Evolutionary conservation across 2,329 filamentous ascomycete species (phyloP).

Genomic region (Aspergillus puulaauensis): DNA sequence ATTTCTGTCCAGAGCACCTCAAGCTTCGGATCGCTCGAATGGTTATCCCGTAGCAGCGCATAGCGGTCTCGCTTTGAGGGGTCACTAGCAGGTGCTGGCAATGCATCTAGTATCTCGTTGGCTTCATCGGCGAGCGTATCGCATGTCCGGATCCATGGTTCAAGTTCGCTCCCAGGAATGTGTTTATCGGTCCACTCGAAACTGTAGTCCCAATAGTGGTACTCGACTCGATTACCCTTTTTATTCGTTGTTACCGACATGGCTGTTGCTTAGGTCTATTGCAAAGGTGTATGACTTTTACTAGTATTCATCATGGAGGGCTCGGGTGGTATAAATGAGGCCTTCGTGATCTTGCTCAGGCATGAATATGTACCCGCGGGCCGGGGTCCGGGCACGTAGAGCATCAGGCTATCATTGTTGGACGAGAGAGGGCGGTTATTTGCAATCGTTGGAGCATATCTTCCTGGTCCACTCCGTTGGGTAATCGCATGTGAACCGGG

Average conservation of each 20-base stretch:
- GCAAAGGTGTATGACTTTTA: neutral
- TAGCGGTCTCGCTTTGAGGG: slow-evolving; percentile 56
- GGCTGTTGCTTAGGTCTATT: neutral
- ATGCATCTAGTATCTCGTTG: neutral
- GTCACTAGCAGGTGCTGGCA: neutral
- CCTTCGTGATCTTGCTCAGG: neutral
- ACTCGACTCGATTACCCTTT: slow-evolving; percentile 2
- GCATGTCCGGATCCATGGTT: slow-evolving; percentile 4
- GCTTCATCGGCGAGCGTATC: slow-evolving; percentile 9
- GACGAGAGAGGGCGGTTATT: neutral
- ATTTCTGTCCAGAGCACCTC: slow-evolving; percentile 63
- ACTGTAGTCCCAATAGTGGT: slow-evolving; percentile 11
- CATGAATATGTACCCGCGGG: neutral
- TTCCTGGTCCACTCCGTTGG: neutral
- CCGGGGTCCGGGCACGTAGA: neutral
- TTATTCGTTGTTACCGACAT: slow-evolving; percentile 2
- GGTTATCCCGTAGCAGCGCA: slow-evolving; percentile 59
- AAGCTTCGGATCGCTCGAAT: slow-evolving; percentile 56
- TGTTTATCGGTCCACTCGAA: slow-evolving; percentile 11
- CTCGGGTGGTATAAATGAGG: neutral
- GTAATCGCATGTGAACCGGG: neutral
- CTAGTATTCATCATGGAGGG: neutral
- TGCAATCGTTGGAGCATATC: neutral
- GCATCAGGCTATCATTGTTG: neutral
- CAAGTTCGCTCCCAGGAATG: neutral